phyloP scores from a whole-genome alignment of 2,329 filamentous ascomycete species.

The Lachnellula hyalina region DNA sequence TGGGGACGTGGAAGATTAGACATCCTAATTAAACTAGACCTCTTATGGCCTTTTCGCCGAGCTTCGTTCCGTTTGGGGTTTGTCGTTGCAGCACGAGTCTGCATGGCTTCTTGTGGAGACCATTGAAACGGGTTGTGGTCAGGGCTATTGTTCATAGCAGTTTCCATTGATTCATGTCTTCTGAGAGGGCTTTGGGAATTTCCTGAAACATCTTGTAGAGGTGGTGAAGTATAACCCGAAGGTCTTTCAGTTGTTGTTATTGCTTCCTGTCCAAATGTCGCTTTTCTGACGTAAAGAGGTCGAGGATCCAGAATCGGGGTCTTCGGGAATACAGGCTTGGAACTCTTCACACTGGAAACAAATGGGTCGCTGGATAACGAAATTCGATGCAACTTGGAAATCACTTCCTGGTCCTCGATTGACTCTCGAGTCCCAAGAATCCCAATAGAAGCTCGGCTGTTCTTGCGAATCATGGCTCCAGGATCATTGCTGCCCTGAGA shows the following conservation, averaged over 20 bases:
- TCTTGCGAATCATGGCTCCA: constrained; percentile 11
- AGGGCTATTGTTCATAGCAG: neutral
- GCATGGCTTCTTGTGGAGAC: constrained; percentile 22
- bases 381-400: constrained; percentile 6
- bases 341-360: constrained; percentile 16
- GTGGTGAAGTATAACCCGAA: constrained; percentile 13
- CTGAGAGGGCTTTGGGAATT: constrained; percentile 14
- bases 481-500: constrained; percentile 3
- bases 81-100: constrained; percentile 3
- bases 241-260: constrained; percentile 10
- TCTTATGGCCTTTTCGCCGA: constrained; percentile 23
- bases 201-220: constrained; percentile 20
- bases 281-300: constrained; percentile 23
- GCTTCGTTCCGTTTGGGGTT: constrained; percentile 9
- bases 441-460: constrained; percentile 8
- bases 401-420: neutral
- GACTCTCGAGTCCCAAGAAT: constrained; percentile 4
- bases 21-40: constrained; percentile 23
- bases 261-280: constrained; percentile 22
- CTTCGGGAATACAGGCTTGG: constrained; percentile 13
- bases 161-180: neutral
- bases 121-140: constrained; percentile 25
- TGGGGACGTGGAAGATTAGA: constrained; percentile 20
- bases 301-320: constrained; percentile 9
- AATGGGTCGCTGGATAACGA: constrained; percentile 22